phyloP scores from a whole-genome alignment of 805 yeast species.

The Ogataea salicorniae region DNA sequence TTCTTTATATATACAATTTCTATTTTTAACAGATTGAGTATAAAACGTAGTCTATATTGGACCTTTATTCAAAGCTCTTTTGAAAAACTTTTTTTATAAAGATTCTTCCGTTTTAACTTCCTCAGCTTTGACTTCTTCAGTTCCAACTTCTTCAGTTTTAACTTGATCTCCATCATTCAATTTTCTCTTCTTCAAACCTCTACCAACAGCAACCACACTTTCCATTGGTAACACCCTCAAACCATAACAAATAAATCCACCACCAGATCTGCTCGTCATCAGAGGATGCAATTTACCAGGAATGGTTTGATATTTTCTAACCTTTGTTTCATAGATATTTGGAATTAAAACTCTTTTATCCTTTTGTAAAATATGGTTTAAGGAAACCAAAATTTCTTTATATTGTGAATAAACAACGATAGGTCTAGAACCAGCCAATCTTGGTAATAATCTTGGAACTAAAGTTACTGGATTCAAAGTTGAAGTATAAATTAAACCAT shows the following conservation, averaged over 20 bases:
- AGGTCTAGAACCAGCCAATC: constrained; percentile 81
- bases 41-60: too few species aligned
- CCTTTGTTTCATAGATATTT: constrained; percentile 73
- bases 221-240: constrained; percentile 71
- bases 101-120: not conserved
- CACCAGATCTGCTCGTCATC: constrained; percentile 91
- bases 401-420: constrained; percentile 75
- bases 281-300: constrained; percentile 92
- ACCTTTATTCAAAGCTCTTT: too few species aligned
- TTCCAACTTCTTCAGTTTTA: constrained; percentile 7
- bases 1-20: too few species aligned
- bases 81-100: too few species aligned
- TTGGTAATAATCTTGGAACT: constrained; percentile 55
- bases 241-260: constrained; percentile 82
- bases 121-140: constrained; percentile 1
- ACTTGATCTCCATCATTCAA: constrained; percentile 12
- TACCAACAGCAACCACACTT: constrained; percentile 62
- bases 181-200: constrained; percentile 46
- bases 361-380: constrained; percentile 59
- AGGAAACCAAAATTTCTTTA: constrained; percentile 73
- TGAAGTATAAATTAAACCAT: constrained; percentile 69
- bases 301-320: constrained; percentile 84
- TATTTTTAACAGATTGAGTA: too few species aligned
- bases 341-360: constrained; percentile 80
- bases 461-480: constrained; percentile 66